phyloP scores from a whole-genome alignment of 2,329 filamentous ascomycete species.

The Ophiostoma tasmaniense region DNA sequence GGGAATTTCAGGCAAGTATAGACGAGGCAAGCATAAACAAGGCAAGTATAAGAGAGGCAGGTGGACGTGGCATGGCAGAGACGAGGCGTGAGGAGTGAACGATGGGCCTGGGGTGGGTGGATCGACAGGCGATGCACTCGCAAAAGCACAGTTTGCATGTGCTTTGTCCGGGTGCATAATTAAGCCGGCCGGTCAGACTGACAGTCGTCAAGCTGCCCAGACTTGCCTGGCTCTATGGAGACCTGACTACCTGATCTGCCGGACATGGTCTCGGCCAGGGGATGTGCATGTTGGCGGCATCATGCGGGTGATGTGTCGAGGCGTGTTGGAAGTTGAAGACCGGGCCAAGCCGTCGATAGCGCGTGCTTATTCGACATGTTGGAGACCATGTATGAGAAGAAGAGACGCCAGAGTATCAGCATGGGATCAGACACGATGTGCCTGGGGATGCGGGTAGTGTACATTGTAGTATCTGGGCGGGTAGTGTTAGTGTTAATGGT shows the following conservation, averaged over 20 bases:
- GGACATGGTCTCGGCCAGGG: neutral
- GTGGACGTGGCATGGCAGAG: neutral
- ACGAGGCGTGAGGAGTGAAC: neutral
- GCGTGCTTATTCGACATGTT: neutral
- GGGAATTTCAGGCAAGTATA: neutral
- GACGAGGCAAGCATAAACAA: neutral
- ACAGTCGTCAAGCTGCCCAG: too few species aligned
- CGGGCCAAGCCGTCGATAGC: neutral
- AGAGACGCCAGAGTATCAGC: neutral
- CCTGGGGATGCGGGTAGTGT: neutral
- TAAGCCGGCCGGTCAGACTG: neutral
- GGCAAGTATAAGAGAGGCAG: neutral
- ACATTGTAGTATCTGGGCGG: neutral
- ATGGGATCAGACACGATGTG: neutral
- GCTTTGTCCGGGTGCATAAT: neutral
- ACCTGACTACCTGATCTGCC: neutral
- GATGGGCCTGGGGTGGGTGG: neutral
- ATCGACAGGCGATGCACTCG: neutral
- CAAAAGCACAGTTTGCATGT: neutral
- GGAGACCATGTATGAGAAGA: neutral
- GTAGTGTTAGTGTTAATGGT: neutral
- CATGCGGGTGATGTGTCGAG: conserved; percentile 1
- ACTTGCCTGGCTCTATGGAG: too few species aligned
- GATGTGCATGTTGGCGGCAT: neutral
- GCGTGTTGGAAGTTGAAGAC: neutral